Evolutionary conservation across 345 rosid genomes (phyloP).

Genomic region (Eucalyptus erythrocorys): DNA sequence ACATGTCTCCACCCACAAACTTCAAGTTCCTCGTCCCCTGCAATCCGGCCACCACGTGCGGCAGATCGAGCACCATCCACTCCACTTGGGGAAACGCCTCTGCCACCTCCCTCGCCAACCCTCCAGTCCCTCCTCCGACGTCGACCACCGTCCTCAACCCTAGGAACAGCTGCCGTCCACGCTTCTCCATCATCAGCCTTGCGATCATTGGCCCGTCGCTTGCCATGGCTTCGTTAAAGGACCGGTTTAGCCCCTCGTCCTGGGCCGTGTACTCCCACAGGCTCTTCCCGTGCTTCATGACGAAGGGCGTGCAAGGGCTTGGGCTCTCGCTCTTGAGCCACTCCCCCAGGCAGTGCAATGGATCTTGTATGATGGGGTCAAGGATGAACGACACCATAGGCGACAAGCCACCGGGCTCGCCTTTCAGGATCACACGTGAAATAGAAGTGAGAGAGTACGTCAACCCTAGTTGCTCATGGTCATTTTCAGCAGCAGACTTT

Average conservation of each 20-base stretch:
- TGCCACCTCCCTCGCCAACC: conserved; percentile 10
- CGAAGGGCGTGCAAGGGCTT: conserved; percentile 5
- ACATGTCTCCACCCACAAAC: conserved; percentile 29
- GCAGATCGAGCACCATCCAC: conserved; percentile 27
- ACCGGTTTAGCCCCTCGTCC: background rate
- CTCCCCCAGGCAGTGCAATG: conserved; percentile 9
- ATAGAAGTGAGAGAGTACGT: conserved; percentile 11
- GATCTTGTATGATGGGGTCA: conserved; percentile 1
- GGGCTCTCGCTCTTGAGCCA: conserved; percentile 17
- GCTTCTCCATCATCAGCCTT: background rate
- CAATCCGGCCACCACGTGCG: conserved; percentile 16
- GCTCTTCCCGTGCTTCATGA: conserved; percentile 9
- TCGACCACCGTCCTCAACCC: conserved; percentile 22
- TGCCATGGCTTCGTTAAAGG: conserved; percentile 19
- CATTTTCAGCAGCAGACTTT: background rate
- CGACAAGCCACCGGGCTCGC: conserved; percentile 8
- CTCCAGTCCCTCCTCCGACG: conserved; percentile 35
- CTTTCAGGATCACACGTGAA: conserved; percentile 15
- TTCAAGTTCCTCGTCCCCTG: conserved; percentile 6
- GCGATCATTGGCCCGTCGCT: conserved; percentile 11
- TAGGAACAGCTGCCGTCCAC: conserved; percentile 3
- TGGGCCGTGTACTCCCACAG: conserved; percentile 1
- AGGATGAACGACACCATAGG: conserved; percentile 10
- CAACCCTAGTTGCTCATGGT: background rate
- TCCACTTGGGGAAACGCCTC: conserved; percentile 13